Base-by-base conservation (phyloP, 257 asterid genomes). In the Solanum appendiculatum region DNA sequence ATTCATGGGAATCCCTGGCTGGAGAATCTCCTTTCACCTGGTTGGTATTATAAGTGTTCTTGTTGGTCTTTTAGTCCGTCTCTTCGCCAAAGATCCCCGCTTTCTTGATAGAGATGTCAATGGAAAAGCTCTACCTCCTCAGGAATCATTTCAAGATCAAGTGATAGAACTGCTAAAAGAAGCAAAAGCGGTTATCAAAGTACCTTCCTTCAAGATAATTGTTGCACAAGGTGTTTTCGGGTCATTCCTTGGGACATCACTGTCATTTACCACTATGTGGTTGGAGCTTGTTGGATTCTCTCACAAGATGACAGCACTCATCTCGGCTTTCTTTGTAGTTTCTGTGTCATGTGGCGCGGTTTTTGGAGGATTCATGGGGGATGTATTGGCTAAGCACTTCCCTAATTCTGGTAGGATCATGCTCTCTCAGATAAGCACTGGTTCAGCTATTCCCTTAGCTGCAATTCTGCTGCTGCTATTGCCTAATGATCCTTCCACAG, bases 291-390 rank as follows among this genome's bases (percentile, higher is more conserved):
- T 82, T 18, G 89, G 87, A 0, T 87, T 87, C 36, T 85, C 98
- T 34, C 99, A 95, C 86, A 88, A 90, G 89, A 87, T 84, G 34
- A 95, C 99, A 1, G 97, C 98, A 0, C 75, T 88, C 1, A 89
- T 96, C 21, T 89, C 90, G 93, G 92, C 95, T 6, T 15, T 94
- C 69, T 94, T 96, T 84, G 88, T 86, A 36, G 89, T 93, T 60
- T 95, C 98, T 14, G 88, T 90, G 29, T 93, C 98, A 2, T 34
- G 92, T 33, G 98, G 98, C 23, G 93, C 94, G 9, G 86, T 96
- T 87, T 93, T 95, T 77, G 98, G 99, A 21, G 99, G 98, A 46
- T 91, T 87, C 83, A 91, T 93, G 94, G 98, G 98, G 33, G 98
- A 96, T 85, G 7, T 85, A 6, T 94, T 93, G 68, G 95, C 96